phyloP scores from a whole-genome alignment of 2,329 filamentous ascomycete genomes.

The Phyllosticta capitalensis region DNA sequence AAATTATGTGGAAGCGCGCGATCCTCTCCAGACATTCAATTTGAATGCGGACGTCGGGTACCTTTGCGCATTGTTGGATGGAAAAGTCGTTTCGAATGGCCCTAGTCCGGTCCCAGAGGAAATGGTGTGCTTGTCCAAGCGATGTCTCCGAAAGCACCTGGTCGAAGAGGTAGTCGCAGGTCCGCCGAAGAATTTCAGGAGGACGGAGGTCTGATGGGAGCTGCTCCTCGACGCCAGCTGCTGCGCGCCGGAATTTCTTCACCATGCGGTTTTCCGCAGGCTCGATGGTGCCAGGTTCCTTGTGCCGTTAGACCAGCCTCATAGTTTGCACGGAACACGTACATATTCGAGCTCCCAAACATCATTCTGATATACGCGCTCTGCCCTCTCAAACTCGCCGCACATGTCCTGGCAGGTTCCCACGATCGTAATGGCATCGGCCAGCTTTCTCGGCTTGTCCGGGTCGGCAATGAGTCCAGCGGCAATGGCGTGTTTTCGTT shows the following conservation, averaged over 20 bases:
- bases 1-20: constrained; percentile 54
- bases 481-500: constrained; percentile 34
- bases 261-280: constrained; percentile 50
- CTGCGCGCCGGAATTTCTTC: constrained; percentile 53
- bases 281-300: constrained; percentile 25
- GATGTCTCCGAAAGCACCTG: constrained; percentile 36
- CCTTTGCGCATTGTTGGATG: constrained; percentile 49
- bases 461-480: constrained; percentile 49
- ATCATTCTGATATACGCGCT: constrained; percentile 53
- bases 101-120: constrained; percentile 57
- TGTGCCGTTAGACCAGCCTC: constrained; percentile 18
- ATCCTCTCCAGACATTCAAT: constrained; percentile 55
- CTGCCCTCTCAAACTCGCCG: constrained; percentile 52
- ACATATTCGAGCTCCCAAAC: constrained; percentile 53
- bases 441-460: constrained; percentile 48
- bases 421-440: constrained; percentile 51
- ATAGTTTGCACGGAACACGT: constrained; percentile 14
- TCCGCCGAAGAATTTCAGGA: constrained; percentile 33
- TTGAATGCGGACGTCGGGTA: constrained; percentile 46
- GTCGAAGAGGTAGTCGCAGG: constrained; percentile 29
- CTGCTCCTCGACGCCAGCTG: constrained; percentile 54
- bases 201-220: constrained; percentile 55
- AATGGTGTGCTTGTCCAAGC: constrained; percentile 48
- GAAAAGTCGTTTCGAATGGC: constrained; percentile 57
- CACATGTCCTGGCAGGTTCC: constrained; percentile 57